These are phyloP conservation scores for Plasmodium inui DNA, from an alignment of 169 alveolate species.

Conservation along the genomic window DNA sequence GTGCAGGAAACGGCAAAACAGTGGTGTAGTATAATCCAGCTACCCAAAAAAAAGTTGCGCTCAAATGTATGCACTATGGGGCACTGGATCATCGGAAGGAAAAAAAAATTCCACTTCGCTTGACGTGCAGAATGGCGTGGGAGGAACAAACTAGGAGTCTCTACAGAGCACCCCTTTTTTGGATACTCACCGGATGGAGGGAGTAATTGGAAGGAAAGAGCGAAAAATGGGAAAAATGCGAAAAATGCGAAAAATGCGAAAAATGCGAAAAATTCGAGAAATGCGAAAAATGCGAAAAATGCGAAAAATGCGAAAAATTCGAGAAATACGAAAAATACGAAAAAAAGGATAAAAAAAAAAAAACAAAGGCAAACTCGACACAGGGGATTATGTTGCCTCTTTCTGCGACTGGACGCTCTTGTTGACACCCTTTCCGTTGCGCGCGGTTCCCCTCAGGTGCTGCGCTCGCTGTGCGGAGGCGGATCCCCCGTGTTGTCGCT, in stretches of 20 bases:
- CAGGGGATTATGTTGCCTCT: background rate
- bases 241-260: too few relatives aligned
- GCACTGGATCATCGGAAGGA: background rate
- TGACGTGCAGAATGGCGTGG: background rate
- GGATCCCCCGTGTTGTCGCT: background rate
- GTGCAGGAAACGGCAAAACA: background rate
- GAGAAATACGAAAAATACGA: background rate
- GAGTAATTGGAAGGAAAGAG: background rate
- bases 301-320: background rate
- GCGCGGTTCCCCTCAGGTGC: background rate
- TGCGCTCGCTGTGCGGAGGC: background rate
- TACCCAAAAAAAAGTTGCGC: background rate
- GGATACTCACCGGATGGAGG: background rate
- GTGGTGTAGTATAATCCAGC: background rate
- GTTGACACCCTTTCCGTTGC: background rate
- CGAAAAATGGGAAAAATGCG: background rate
- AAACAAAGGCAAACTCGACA: background rate
- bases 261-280: background rate
- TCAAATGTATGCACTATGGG: background rate
- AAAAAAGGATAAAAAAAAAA: background rate
- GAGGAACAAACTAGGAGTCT: background rate
- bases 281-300: background rate
- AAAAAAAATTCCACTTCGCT: constrained; percentile 5
- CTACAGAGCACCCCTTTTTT: background rate
- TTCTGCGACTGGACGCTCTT: background rate